Evolutionary conservation across 768 basidiomycete species (phyloP).

Genomic region (Candolleomyces eurysporus): DNA sequence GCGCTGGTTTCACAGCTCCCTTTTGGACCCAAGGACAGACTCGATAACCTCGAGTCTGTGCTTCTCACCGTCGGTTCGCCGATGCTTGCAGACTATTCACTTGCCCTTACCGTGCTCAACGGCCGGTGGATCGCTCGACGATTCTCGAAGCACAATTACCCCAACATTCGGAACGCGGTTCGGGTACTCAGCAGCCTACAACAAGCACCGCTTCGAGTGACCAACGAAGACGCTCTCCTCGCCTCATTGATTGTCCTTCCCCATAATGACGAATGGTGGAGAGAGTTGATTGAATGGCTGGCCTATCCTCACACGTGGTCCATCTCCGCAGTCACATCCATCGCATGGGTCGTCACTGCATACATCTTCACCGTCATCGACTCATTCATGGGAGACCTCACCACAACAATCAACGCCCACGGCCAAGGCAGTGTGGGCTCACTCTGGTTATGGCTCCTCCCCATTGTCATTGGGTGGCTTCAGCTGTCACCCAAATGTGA

Average conservation of each 20-base stretch:
- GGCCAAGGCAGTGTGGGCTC: constrained; percentile 39
- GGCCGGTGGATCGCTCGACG: constrained; percentile 37
- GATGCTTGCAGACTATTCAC: constrained; percentile 42
- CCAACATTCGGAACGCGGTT: constrained; percentile 28
- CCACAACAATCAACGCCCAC: constrained; percentile 21
- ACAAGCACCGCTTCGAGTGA: constrained; percentile 36
- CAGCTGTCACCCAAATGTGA: constrained; percentile 40
- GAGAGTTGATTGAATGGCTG: constrained; percentile 26
- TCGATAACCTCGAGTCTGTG: constrained; percentile 42
- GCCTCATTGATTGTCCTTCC: constrained; percentile 15
- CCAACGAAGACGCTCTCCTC: constrained; percentile 24
- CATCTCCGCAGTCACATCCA: constrained; percentile 35
- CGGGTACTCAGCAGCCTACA: constrained; percentile 38
- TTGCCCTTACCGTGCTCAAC: constrained; percentile 44
- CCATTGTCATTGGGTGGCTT: constrained; percentile 41
- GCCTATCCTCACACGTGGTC: constrained; percentile 32
- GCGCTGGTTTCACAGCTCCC: constrained; percentile 49
- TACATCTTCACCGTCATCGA: constrained; percentile 38
- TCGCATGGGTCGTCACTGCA: constrained; percentile 45
- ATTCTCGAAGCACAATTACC: constrained; percentile 27
- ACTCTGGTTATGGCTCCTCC: constrained; percentile 43
- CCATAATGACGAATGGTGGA: constrained; percentile 44
- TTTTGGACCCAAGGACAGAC: constrained; percentile 36
- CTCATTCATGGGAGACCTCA: constrained; percentile 25
- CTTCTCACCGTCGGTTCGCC: constrained; percentile 46